A percentile compares a stretch with the other conserved stretches of the same genome.
Evolutionary conservation across 345 rosid species (phyloP).

Genomic region (Eucalyptus caleyi): DNA sequence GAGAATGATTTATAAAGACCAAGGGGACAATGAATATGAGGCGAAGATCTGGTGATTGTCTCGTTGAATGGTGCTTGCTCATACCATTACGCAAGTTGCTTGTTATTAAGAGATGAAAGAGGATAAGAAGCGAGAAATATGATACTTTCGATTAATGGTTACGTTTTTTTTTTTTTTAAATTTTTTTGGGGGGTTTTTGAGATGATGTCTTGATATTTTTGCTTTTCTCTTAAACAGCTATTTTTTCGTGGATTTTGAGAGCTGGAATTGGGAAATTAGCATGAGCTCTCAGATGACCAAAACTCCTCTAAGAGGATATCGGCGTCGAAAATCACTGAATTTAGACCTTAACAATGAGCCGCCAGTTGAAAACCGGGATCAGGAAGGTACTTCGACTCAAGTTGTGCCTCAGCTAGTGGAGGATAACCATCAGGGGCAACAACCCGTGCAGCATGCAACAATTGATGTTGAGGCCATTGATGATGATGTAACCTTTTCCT

Average conservation of each 20-base stretch:
- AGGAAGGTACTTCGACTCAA: constrained; percentile 42
- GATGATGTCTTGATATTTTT: not conserved
- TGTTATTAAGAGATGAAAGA: not conserved
- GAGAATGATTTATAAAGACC: not conserved
- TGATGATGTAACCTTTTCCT: constrained; percentile 68
- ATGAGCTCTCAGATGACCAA: constrained; percentile 36
- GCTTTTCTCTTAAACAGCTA: not conserved
- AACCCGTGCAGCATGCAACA: constrained; percentile 2
- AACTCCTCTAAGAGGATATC: constrained; percentile 29
- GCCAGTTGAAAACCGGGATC: constrained; percentile 38
- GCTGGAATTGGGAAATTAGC: not conserved
- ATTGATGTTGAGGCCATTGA: constrained; percentile 74
- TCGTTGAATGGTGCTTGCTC: not conserved
- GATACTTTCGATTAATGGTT: not conserved
- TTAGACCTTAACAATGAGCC: constrained; percentile 30
- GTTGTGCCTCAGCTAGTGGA: not conserved
- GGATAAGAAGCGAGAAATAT: not conserved
- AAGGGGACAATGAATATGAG: not conserved
- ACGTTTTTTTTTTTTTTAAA: not conserved
- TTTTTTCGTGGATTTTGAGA: not conserved
- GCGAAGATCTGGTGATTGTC: not conserved
- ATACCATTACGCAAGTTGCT: not conserved
- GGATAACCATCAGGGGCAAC: not conserved
- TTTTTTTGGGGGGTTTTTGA: not conserved
- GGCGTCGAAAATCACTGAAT: constrained; percentile 42